phyloP scores from a whole-genome alignment of 108 stramenopile species.

The Cyclotella cryptica region DNA sequence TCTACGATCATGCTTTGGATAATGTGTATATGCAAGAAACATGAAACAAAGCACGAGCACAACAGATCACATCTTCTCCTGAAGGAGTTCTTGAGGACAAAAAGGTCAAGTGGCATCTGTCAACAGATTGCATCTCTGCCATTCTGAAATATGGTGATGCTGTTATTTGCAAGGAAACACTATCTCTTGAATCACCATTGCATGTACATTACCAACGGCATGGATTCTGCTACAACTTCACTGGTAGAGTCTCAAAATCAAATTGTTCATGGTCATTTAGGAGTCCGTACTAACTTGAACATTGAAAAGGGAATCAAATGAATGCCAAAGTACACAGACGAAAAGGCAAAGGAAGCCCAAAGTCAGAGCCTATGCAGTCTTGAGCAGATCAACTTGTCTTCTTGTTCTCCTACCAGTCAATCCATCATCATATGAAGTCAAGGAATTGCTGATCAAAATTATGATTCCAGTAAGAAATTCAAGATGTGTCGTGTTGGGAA shows the following conservation, averaged over 20 bases:
- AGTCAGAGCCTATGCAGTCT: background rate
- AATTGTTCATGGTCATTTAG: too few relatives aligned
- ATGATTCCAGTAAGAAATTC: background rate
- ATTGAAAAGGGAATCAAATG: too few relatives aligned
- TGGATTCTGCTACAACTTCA: background rate
- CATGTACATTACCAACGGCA: background rate
- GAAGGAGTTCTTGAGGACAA: too few relatives aligned
- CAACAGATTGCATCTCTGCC: too few relatives aligned
- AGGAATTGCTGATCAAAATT: constrained; percentile 13
- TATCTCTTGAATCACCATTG: background rate
- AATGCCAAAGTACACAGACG: background rate
- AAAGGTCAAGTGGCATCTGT: background rate
- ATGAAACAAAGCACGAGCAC: background rate
- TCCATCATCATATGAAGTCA: too few relatives aligned
- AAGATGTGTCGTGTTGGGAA: background rate
- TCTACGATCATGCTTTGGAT: background rate
- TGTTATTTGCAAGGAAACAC: background rate
- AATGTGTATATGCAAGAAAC: background rate
- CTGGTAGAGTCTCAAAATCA: too few relatives aligned
- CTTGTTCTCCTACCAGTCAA: too few relatives aligned
- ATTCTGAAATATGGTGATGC: background rate
- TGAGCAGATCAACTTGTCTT: background rate
- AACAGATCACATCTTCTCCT: too few relatives aligned
- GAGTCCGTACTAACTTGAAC: too few relatives aligned
- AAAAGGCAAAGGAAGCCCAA: background rate